These are phyloP conservation scores for Leishmania braziliensis DNA, from an alignment of 208 protist species.

Conservation along the genomic window DNA sequence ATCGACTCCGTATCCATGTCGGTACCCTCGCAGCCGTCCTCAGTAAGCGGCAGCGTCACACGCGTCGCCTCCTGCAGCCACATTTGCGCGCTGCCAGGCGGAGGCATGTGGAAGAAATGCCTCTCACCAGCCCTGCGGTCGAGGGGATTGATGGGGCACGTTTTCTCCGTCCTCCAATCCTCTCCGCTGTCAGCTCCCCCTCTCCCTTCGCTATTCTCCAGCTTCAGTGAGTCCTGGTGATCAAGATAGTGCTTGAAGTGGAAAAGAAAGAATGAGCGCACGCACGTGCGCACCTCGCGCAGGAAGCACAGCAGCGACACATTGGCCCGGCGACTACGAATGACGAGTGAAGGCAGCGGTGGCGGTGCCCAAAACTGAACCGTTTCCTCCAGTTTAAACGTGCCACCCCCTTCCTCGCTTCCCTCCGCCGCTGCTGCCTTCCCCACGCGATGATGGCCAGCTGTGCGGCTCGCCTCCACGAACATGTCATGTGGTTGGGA, in stretches of 20 bases:
- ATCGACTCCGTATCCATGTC: slow-evolving; percentile 23
- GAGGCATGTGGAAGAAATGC: slow-evolving; percentile 6
- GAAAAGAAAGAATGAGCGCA: slow-evolving; percentile 29
- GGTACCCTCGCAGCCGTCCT: neutral
- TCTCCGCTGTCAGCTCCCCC: neutral
- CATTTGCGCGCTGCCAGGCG: slow-evolving; percentile 17
- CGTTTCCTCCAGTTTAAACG: neutral
- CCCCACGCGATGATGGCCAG: neutral
- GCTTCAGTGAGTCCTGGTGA: slow-evolving; percentile 10
- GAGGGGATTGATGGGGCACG: neutral
- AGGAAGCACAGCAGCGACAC: slow-evolving; percentile 78
- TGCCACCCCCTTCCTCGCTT: neutral
- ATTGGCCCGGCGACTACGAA: slow-evolving; percentile 56
- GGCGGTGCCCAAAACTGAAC: slow-evolving; percentile 28
- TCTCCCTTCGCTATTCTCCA: slow-evolving; percentile 4
- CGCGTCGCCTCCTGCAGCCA: slow-evolving; percentile 24
- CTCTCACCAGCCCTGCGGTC: neutral
- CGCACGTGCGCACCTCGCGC: slow-evolving; percentile 56
- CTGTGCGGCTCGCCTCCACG: slow-evolving; percentile 31
- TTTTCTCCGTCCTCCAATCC: neutral
- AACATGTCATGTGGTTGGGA: slow-evolving; percentile 34
- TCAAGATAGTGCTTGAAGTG: slow-evolving; percentile 27
- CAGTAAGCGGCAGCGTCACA: neutral
- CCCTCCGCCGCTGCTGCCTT: too few relatives aligned
- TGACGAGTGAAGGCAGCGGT: slow-evolving; percentile 22